Evolutionary conservation across 2,329 filamentous ascomycete species (phyloP).

Genomic region (Meredithiella fracta): DNA sequence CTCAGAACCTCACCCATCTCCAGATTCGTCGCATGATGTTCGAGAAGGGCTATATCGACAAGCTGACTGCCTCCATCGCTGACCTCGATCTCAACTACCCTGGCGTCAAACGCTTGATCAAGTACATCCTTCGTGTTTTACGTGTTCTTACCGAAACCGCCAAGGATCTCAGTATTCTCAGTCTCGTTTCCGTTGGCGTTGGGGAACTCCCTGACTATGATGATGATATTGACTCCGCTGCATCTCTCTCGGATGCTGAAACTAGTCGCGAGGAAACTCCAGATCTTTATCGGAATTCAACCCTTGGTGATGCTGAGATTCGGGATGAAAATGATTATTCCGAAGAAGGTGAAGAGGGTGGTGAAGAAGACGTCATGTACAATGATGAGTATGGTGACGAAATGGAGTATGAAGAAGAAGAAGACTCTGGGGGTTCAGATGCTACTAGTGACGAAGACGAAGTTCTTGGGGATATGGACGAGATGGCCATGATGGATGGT

Average conservation of each 20-base stretch:
- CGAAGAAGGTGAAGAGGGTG: constrained; percentile 33
- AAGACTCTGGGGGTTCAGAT: constrained; percentile 63
- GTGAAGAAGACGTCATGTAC: constrained; percentile 72
- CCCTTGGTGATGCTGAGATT: constrained; percentile 84
- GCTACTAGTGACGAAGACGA: constrained; percentile 84
- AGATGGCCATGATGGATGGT: constrained; percentile 74
- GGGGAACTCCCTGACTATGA: constrained; percentile 48
- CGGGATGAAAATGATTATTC: constrained; percentile 44
- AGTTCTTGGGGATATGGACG: constrained; percentile 33
- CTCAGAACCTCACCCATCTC: constrained; percentile 20
- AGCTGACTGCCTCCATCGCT: constrained; percentile 78
- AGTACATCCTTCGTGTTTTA: constrained; percentile 84
- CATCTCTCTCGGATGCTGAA: constrained; percentile 75
- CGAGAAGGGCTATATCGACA: constrained; percentile 85
- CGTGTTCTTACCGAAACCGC: constrained; percentile 77
- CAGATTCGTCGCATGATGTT: constrained; percentile 93
- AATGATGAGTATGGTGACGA: constrained; percentile 83
- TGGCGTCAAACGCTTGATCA: constrained; percentile 81
- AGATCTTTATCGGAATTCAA: constrained; percentile 90
- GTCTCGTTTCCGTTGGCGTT: constrained; percentile 50
- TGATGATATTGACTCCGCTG: constrained; percentile 73
- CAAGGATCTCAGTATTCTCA: constrained; percentile 66
- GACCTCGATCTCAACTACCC: constrained; percentile 94
- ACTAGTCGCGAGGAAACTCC: constrained; percentile 88
- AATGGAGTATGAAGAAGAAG: constrained; percentile 78